Evolutionary conservation across 768 basidiomycete genomes (phyloP).

Genomic region (Leccinum uliginosum): DNA sequence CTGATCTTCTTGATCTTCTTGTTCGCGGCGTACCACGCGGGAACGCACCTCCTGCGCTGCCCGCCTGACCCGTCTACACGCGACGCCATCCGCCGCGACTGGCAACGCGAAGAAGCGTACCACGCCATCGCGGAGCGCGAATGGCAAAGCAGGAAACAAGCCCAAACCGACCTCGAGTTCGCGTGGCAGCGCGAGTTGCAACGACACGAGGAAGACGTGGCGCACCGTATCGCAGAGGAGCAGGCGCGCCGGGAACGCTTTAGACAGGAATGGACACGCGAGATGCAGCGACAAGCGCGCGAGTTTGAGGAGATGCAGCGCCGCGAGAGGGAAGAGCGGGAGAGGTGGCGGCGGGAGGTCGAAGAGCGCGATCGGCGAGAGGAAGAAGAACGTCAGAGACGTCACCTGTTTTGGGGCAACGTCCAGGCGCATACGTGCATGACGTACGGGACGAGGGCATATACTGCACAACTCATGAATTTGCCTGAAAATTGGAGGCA

Average conservation of each 20-base stretch:
- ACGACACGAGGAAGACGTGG: constrained; percentile 4
- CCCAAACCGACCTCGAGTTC: not conserved
- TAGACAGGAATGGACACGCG: not conserved
- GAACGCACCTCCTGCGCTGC: constrained; percentile 2
- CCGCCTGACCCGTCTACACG: constrained; percentile 4
- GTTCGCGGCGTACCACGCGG: not conserved
- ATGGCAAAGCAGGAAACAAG: constrained; percentile 4
- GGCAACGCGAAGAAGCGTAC: constrained; percentile 2
- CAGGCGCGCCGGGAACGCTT: not conserved
- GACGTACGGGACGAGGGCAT: constrained; percentile 17
- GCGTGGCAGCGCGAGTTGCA: not conserved
- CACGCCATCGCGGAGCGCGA: not conserved
- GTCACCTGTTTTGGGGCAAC: not conserved
- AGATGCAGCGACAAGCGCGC: not conserved
- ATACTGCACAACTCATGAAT: constrained; percentile 27
- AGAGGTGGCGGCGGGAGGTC: constrained; percentile 12
- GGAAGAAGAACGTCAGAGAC: not conserved
- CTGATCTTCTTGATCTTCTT: not conserved
- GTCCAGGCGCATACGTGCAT: not conserved
- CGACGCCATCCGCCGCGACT: constrained; percentile 1
- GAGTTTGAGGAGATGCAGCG: not conserved
- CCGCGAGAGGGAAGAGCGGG: not conserved
- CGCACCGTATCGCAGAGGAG: not conserved
- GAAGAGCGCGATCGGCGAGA: constrained; percentile 11
- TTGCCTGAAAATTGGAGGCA: constrained; percentile 20